Base-by-base conservation (phyloP, 2,329 filamentous ascomycete genomes). In the Ceratocystis cubensis region DNA sequence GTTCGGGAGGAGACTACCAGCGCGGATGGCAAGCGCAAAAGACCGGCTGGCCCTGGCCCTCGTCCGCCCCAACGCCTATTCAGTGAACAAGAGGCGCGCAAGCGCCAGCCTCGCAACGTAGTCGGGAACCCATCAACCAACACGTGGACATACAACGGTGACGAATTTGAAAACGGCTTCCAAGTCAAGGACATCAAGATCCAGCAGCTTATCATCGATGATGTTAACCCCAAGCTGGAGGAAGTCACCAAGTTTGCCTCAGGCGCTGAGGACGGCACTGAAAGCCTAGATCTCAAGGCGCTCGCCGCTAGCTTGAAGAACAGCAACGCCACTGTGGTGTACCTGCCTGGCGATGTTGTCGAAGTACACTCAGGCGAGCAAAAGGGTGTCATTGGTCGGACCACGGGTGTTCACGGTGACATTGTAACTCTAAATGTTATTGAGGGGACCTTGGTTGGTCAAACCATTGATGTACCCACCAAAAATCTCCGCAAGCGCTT, bases 301-400 rank as follows among this genome's bases (percentile, higher is more conserved):
- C 81, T 99, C 65, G 91, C 93, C 7, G 89, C 91, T 62, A 96
- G 91, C 70, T 80, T 97, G 65, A 96, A 96, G 74, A 89, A 90
- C 68, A 88, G 86, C 70, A 89, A 88, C 68, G 85, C 86, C 7
- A 88, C 88, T 69, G 88, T 92, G 44, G 88, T 88, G 2, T 99
- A 96, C 72, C 83, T 96, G 4, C 89, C 92, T 2, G 95, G 95
- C 44, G 94, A 99, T 74, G 86, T 92, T n/a, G 92, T 99, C 25
- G 93, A 97, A 75, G 91, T 99, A 56, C 97, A 92, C 75, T 86
- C 92, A 67, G 94, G 94, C 70, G 94, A 99, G 77, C 94, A 99
- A 74, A 91, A 88, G 73, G 94, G 94, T 64, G 88, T 97, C 15
- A 81, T 89, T 41, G 94, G 94, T 72, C 91, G 87, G 71, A 91